Conservation (phyloP, 2,329 filamentous ascomycete genomes). For the Neurospora sp. region DNA sequence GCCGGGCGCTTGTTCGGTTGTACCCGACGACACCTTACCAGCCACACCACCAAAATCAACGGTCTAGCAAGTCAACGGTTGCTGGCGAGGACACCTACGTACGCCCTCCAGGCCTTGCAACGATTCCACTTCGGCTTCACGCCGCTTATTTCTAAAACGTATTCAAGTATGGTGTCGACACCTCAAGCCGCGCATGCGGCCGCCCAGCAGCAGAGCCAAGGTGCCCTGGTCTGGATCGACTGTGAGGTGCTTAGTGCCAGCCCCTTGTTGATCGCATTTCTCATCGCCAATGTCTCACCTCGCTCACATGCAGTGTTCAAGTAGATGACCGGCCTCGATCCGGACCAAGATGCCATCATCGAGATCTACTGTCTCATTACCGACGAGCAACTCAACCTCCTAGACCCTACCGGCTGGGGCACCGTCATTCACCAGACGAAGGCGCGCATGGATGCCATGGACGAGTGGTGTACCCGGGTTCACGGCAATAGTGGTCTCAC, state of each 20-base stretch:
- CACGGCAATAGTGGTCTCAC: slow-evolving; percentile 79
- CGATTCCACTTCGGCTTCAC: slow-evolving; percentile 2
- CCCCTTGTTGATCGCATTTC: background rate
- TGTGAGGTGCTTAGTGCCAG: slow-evolving; percentile 34
- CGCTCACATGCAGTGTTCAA: background rate
- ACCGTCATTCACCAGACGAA: slow-evolving; percentile 65
- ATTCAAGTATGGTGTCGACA: background rate
- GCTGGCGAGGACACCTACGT: background rate
- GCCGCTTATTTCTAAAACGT: slow-evolving; percentile 1
- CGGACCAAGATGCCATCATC: slow-evolving; percentile 72
- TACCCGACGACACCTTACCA: background rate
- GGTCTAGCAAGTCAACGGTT: background rate
- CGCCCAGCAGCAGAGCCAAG: slow-evolving; percentile 20
- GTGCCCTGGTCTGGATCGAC: slow-evolving; percentile 81
- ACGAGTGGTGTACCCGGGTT: slow-evolving; percentile 77
- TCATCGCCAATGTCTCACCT: background rate
- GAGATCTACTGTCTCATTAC: slow-evolving; percentile 92
- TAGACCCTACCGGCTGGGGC: slow-evolving; percentile 73
- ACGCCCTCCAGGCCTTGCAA: background rate
- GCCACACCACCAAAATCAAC: background rate
- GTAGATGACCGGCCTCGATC: slow-evolving; percentile 89
- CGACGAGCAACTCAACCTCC: slow-evolving; percentile 62
- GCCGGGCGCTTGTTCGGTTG: background rate
- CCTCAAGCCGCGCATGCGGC: background rate
- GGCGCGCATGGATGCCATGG: slow-evolving; percentile 66